A percentile compares a stretch with the other conserved stretches of the same genome.
Conservation (phyloP, 176 grass and related monocot species). For the Oryza brachyantha region DNA sequence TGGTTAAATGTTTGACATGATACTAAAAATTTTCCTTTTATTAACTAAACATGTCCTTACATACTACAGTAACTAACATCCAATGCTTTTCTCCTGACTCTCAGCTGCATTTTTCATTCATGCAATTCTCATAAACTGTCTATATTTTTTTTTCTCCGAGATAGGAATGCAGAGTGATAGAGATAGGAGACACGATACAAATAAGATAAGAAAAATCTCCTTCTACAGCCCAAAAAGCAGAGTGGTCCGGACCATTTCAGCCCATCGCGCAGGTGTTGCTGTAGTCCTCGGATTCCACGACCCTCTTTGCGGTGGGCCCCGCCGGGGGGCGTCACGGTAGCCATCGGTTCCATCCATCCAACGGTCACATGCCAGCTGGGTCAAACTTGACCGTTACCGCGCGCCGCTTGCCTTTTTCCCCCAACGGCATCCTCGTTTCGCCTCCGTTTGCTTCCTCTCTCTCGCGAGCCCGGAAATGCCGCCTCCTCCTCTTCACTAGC, state of each 20-base stretch:
- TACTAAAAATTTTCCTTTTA: too few species aligned
- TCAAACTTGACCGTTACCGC: constrained; percentile 57
- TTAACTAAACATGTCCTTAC: too few species aligned
- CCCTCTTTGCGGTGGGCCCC: background rate
- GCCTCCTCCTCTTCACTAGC: constrained; percentile 31
- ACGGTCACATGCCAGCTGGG: constrained; percentile 49
- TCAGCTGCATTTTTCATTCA: background rate
- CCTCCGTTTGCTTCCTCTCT: background rate
- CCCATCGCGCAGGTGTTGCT: background rate
- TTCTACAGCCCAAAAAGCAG: too few species aligned
- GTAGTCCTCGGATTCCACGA: constrained; percentile 18
- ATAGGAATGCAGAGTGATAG: too few species aligned
- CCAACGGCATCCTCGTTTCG: constrained; percentile 23
- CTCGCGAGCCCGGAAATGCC: constrained; percentile 23
- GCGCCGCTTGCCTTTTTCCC: background rate
- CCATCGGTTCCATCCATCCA: constrained; percentile 28
- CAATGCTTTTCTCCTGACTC: background rate
- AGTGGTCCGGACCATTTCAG: too few species aligned
- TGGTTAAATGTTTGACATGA: too few species aligned
- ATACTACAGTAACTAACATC: background rate
- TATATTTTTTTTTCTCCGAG: too few species aligned
- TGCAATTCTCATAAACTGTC: background rate
- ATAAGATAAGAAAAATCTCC: too few species aligned
- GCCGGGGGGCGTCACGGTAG: background rate
- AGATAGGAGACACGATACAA: too few species aligned